Conservation (phyloP, 1,284 basidiomycete genomes). For the Pseudozyma thailandica region DNA sequence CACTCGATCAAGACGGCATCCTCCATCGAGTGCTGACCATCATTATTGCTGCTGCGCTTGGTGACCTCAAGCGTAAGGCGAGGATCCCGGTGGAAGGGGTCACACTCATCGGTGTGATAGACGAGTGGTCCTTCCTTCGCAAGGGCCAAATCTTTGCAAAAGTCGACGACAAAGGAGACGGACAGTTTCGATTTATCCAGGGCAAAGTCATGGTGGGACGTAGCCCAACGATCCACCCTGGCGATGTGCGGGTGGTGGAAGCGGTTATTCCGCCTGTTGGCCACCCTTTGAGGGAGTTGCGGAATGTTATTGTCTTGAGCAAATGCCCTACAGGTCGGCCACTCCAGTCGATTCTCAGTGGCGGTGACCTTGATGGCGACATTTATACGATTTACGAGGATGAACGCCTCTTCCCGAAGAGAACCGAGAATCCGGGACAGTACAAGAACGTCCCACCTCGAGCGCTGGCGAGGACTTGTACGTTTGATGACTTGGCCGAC, state of each 20-base stretch:
- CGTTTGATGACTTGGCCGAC: constrained; percentile 76
- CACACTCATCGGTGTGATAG: constrained; percentile 37
- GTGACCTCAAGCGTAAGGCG: constrained; percentile 40
- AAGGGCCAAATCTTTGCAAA: constrained; percentile 44
- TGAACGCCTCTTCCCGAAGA: constrained; percentile 71
- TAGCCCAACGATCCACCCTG: constrained; percentile 49
- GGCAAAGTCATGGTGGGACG: constrained; percentile 45
- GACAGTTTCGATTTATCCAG: constrained; percentile 15
- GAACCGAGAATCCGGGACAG: constrained; percentile 71
- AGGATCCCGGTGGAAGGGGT: constrained; percentile 23
- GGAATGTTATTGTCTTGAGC: constrained; percentile 49
- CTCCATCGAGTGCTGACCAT: constrained; percentile 27
- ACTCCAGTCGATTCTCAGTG: constrained; percentile 44
- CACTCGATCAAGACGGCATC: constrained; percentile 17
- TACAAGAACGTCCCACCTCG: constrained; percentile 73
- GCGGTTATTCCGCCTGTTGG: constrained; percentile 32
- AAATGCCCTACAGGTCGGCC: constrained; percentile 19
- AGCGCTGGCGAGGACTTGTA: constrained; percentile 72
- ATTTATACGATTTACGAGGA: constrained; percentile 71
- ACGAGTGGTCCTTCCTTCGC: constrained; percentile 35
- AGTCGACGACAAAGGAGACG: constrained; percentile 16
- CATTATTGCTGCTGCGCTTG: constrained; percentile 31
- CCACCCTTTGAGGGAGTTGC: constrained; percentile 38
- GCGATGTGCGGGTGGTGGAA: constrained; percentile 41
- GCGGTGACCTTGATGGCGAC: constrained; percentile 52